Percentiles rank a stretch among this genome's conserved stretches.
Conservation (phyloP, 2,329 filamentous ascomycete genomes). For the Sporothrix inflata region DNA sequence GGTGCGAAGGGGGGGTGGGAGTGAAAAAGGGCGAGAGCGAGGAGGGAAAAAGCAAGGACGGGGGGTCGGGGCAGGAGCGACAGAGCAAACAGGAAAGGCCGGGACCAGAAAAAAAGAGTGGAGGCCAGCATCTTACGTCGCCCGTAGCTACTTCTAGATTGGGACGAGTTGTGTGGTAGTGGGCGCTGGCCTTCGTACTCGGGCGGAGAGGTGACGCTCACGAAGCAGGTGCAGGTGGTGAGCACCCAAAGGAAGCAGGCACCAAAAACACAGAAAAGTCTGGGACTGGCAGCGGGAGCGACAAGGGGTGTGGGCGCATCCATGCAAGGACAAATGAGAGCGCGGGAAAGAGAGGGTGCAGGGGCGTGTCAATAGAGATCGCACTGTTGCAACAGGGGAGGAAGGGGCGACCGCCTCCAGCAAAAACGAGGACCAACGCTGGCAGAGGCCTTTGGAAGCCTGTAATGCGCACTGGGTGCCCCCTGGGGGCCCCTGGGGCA, state of each 20-base stretch:
- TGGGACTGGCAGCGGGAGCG: conserved; percentile 3
- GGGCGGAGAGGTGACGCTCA: conserved; percentile 2
- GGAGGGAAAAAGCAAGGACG: background rate
- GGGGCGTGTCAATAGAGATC: conserved; percentile 15
- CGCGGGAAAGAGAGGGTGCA: conserved; percentile 14
- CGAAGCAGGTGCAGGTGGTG: conserved; percentile 1
- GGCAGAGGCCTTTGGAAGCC: background rate
- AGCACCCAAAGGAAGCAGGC: background rate
- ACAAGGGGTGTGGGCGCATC: conserved; percentile 24
- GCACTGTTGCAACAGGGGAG: background rate
- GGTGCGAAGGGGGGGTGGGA: conserved; percentile 19
- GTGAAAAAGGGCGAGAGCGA: background rate
- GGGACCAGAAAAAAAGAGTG: conserved; percentile 12
- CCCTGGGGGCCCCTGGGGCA: background rate
- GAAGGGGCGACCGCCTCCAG: conserved; percentile 7
- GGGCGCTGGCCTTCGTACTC: conserved; percentile 6
- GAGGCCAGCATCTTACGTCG: conserved; percentile 9
- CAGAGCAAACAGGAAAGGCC: conserved; percentile 16
- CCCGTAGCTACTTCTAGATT: conserved; percentile 16
- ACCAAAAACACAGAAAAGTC: background rate
- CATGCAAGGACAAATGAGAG: conserved; percentile 24
- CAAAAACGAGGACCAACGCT: background rate
- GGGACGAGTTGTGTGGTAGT: conserved; percentile 6
- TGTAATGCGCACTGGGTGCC: background rate
- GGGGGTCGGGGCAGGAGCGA: conserved; percentile 8